These are phyloP conservation scores for Monosporascus ibericus DNA, from an alignment of 2,329 filamentous ascomycete genomes.

Conservation along the genomic window DNA sequence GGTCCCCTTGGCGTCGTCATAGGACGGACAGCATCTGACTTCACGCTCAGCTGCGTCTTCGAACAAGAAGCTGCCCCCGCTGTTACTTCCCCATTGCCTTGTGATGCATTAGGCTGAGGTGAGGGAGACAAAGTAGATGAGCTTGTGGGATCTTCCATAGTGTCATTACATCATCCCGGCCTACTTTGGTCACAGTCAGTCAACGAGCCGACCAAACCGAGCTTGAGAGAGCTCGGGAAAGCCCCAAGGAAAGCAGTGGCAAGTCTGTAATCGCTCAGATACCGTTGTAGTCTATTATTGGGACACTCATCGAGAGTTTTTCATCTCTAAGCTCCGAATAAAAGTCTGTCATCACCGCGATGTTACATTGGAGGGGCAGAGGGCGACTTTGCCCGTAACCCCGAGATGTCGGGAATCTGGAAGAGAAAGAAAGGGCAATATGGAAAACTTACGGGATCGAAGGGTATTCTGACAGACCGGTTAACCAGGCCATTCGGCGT, in stretches of 20 bases:
- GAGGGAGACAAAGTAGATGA: conserved; percentile 10
- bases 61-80: conserved; percentile 13
- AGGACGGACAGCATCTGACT: conserved; percentile 3
- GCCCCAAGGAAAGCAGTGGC: conserved; percentile 11
- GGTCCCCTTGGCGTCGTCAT: conserved; percentile 25
- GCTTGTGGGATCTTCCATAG: conserved; percentile 26
- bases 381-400: background rate
- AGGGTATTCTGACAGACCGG: background rate
- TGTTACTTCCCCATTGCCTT: conserved; percentile 12
- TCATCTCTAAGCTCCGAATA: conserved; percentile 52
- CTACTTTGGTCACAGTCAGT: conserved; percentile 22
- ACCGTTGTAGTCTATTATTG: conserved; percentile 92
- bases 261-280: conserved; percentile 64
- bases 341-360: conserved; percentile 58
- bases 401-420: background rate
- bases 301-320: conserved; percentile 56
- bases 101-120: conserved; percentile 7
- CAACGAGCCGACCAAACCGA: conserved; percentile 1
- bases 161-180: conserved; percentile 38
- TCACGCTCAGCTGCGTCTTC: conserved; percentile 5
- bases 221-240: conserved; percentile 1
- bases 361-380: background rate
- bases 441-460: conserved; percentile 7
- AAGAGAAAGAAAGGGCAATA: background rate
- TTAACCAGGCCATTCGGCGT: background rate